phyloP scores from a whole-genome alignment of 345 rosid species.

The Durio zibethinus region DNA sequence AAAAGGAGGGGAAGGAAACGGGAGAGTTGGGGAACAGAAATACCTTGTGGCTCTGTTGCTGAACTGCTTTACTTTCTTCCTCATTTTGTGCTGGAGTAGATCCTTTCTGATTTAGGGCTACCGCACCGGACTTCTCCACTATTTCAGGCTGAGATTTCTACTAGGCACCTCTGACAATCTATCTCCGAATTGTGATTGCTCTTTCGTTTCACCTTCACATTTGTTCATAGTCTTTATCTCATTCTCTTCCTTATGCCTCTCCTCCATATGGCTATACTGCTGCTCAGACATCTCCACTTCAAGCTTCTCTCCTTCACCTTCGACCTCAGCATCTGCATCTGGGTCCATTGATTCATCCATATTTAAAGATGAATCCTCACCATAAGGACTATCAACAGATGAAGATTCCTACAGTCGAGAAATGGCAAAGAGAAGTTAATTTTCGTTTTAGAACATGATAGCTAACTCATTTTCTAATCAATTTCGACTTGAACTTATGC shows the following conservation, averaged over 20 bases:
- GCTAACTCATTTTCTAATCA: neutral
- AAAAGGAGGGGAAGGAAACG: neutral
- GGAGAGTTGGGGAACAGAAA: neutral
- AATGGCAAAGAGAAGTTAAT: neutral
- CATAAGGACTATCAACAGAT: constrained; percentile 56
- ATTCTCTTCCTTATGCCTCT: constrained; percentile 35
- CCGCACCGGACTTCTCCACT: constrained; percentile 32
- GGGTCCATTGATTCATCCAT: constrained; percentile 59
- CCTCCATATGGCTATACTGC: constrained; percentile 37
- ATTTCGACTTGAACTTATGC: neutral
- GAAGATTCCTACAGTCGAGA: constrained; percentile 53
- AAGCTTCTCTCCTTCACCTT: constrained; percentile 43
- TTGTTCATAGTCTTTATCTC: constrained; percentile 44
- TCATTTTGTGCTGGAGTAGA: constrained; percentile 31
- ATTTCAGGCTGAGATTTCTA: constrained; percentile 38
- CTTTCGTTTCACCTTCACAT: constrained; percentile 34
- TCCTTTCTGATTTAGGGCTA: constrained; percentile 32
- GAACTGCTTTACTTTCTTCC: constrained; percentile 41
- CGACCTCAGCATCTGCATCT: constrained; percentile 58
- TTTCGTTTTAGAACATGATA: neutral
- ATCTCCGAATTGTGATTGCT: constrained; percentile 35
- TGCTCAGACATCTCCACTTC: constrained; percentile 40
- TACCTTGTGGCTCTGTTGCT: constrained; percentile 59
- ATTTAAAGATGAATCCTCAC: constrained; percentile 66
- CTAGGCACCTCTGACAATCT: constrained; percentile 39